Evolutionary conservation across 1,284 basidiomycete species (phyloP).

Genomic region (Mycena sp.): DNA sequence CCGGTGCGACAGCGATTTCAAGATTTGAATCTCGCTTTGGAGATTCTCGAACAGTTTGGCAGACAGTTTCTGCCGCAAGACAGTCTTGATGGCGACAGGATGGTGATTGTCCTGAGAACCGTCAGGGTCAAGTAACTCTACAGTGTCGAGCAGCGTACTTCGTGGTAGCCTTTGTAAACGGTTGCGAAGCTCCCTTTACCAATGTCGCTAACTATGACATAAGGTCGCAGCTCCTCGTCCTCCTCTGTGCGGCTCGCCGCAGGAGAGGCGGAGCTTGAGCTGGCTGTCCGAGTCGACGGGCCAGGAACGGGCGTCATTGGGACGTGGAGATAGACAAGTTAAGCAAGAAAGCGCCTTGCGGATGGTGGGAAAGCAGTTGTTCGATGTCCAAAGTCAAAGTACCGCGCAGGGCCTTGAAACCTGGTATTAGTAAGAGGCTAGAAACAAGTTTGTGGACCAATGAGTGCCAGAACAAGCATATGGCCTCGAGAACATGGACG

Average conservation of each 20-base stretch:
- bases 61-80: slow-evolving; percentile 89
- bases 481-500: slow-evolving; percentile 27
- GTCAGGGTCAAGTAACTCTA: neutral
- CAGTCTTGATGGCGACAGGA: slow-evolving; percentile 95
- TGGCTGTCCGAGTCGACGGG: slow-evolving; percentile 14
- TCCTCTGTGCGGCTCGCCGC: slow-evolving; percentile 42
- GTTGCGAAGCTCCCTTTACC: slow-evolving; percentile 96
- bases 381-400: neutral
- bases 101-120: slow-evolving; percentile 71
- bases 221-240: slow-evolving; percentile 76
- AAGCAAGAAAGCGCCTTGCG: neutral
- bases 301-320: slow-evolving; percentile 18
- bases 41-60: slow-evolving; percentile 96
- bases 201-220: slow-evolving; percentile 76
- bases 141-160: slow-evolving; percentile 58
- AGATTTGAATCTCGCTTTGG: slow-evolving; percentile 96
- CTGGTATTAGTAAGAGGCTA: slow-evolving; percentile 9
- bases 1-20: slow-evolving; percentile 92
- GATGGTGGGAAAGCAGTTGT: neutral
- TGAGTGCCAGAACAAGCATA: neutral
- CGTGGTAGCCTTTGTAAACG: slow-evolving; percentile 93
- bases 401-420: neutral
- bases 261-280: slow-evolving; percentile 14
- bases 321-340: neutral
- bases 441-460: neutral